Percentiles rank a stretch among this genome's conserved stretches.
These are phyloP conservation scores for Corchorus capsularis DNA, from an alignment of 345 rosid genomes.

Conservation along the genomic window DNA sequence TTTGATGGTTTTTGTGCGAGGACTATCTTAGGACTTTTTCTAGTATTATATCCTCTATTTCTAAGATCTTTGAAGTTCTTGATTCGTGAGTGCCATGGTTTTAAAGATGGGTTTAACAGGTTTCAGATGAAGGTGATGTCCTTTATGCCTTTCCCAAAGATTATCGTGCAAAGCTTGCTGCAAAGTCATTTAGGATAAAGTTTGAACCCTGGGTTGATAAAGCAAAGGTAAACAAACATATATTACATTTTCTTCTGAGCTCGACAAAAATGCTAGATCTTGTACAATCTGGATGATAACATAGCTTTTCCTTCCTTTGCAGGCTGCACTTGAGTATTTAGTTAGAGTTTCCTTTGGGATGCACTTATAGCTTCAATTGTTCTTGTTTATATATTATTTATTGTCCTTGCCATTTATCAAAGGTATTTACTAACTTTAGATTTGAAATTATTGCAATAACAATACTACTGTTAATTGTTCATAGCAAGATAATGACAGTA, in stretches of 20 bases:
- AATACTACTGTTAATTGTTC: background rate
- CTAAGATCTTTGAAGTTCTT: conserved; percentile 40
- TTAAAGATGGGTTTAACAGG: conserved; percentile 85
- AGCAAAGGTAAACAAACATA: conserved; percentile 72
- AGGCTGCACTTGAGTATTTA: conserved; percentile 76
- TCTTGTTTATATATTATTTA: conserved; percentile 76
- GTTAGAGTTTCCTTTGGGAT: conserved; percentile 90
- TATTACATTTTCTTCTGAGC: conserved; percentile 5
- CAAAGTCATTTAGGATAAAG: conserved; percentile 80
- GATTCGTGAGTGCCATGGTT: conserved; percentile 44
- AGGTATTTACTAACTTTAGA: conserved; percentile 46
- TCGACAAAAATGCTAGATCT: conserved; percentile 1
- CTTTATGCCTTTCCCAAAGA: conserved; percentile 85
- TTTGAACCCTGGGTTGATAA: conserved; percentile 81
- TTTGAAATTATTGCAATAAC: conserved; percentile 1
- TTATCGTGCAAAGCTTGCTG: conserved; percentile 76
- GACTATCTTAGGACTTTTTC: background rate
- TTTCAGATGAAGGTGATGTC: conserved; percentile 95
- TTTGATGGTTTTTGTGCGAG: background rate
- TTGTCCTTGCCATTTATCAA: conserved; percentile 74
- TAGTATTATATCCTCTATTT: conserved; percentile 5
- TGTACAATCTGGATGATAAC: conserved; percentile 8
- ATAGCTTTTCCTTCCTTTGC: conserved; percentile 27
- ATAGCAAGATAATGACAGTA: conserved; percentile 23
- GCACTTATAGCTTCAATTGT: conserved; percentile 93